These are phyloP conservation scores for Ambrosiella cleistominuta DNA, from an alignment of 2,329 filamentous ascomycete genomes.

Conservation along the genomic window DNA sequence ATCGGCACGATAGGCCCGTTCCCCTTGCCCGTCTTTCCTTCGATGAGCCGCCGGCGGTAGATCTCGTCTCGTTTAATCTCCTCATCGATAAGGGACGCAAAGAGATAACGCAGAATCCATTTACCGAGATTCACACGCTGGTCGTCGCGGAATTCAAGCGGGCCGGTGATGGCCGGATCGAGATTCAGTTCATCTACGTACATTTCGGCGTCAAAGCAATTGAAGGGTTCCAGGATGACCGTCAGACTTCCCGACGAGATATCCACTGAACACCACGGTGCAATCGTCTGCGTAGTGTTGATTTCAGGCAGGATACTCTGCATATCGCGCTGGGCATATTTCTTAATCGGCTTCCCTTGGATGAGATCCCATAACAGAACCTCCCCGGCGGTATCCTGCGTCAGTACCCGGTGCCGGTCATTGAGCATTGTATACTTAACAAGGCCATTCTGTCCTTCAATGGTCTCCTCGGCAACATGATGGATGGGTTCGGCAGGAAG, in stretches of 20 bases:
- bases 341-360: conserved; percentile 69
- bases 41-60: conserved; percentile 52
- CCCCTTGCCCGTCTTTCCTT: conserved; percentile 37
- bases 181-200: conserved; percentile 79
- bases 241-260: conserved; percentile 82
- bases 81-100: conserved; percentile 75
- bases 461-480: conserved; percentile 56
- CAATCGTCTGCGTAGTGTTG: conserved; percentile 75
- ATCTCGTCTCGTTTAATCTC: conserved; percentile 67
- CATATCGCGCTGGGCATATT: conserved; percentile 85
- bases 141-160: conserved; percentile 57
- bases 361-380: conserved; percentile 90
- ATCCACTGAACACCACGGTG: conserved; percentile 92
- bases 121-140: conserved; percentile 94
- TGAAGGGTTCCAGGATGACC: conserved; percentile 81
- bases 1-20: background rate
- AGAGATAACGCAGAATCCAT: conserved; percentile 88
- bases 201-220: conserved; percentile 93
- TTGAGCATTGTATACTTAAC: conserved; percentile 88
- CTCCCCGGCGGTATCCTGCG: conserved; percentile 85
- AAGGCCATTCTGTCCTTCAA: conserved; percentile 86
- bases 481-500: conserved; percentile 41
- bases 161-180: conserved; percentile 45
- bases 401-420: conserved; percentile 75
- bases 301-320: conserved; percentile 79